A percentile compares a stretch with the other conserved stretches of the same genome.
These are phyloP conservation scores for Fusarium sororula DNA, from an alignment of 2,329 filamentous ascomycete species.

Conservation along the genomic window DNA sequence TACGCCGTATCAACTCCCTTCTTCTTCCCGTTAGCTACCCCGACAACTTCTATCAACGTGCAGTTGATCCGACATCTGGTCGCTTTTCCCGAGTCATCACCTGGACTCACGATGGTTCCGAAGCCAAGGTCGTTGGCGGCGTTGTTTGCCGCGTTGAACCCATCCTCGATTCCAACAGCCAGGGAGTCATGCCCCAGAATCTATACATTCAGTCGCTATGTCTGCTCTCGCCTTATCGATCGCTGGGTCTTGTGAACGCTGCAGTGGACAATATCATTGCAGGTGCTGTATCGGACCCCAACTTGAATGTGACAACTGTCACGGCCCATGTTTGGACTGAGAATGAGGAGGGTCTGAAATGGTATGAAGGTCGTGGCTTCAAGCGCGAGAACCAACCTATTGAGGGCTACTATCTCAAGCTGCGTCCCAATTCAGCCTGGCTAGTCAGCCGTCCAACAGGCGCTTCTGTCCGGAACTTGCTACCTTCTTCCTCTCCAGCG, in stretches of 20 bases:
- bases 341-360: constrained; percentile 69
- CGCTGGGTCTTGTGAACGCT: constrained; percentile 66
- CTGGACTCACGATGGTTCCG: constrained; percentile 58
- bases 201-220: constrained; percentile 73
- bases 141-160: constrained; percentile 70
- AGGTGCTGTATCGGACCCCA: constrained; percentile 48
- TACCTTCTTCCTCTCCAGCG: constrained; percentile 31
- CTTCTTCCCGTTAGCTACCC: constrained; percentile 71
- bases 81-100: constrained; percentile 69
- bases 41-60: constrained; percentile 69
- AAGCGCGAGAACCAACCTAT: constrained; percentile 57
- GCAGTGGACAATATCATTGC: constrained; percentile 63
- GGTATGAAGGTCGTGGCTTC: constrained; percentile 70
- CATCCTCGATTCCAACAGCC: constrained; percentile 22
- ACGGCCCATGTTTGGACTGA: constrained; percentile 76
- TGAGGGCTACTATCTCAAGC: constrained; percentile 68
- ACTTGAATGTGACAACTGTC: constrained; percentile 54
- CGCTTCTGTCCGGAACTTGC: constrained; percentile 37
- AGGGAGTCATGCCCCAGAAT: constrained; percentile 48
- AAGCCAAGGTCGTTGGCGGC: constrained; percentile 66
- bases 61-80: constrained; percentile 60
- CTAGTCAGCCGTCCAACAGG: constrained; percentile 60
- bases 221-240: constrained; percentile 70
- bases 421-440: constrained; percentile 70
- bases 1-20: constrained; percentile 72